Conservation (phyloP, 78 protist species). For the Mastigamoeba balamuthi region DNA sequence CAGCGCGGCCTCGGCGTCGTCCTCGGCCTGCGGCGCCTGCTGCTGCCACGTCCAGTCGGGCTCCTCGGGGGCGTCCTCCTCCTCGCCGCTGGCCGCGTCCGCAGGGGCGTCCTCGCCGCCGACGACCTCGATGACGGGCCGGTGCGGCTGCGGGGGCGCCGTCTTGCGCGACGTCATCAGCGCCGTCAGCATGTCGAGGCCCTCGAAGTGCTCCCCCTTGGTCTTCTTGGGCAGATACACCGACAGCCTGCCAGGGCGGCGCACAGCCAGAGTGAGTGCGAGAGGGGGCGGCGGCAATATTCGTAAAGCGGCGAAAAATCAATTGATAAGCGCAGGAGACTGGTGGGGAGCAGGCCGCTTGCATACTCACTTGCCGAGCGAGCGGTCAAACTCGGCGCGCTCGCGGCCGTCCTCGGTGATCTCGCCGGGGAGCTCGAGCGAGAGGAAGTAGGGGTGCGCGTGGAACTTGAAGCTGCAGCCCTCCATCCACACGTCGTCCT, state of each 20-base stretch:
- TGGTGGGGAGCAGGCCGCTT: too few species aligned
- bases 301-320: too few species aligned
- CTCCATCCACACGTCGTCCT: neutral
- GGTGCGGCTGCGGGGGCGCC: neutral
- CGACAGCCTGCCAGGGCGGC: neutral
- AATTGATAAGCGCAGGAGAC: too few species aligned
- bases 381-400: neutral
- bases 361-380: too few species aligned
- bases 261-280: too few species aligned
- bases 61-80: neutral
- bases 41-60: neutral
- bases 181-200: neutral
- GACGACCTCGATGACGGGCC: neutral
- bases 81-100: neutral
- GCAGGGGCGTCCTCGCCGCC: neutral
- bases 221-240: neutral
- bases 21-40: neutral
- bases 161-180: neutral
- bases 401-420: neutral
- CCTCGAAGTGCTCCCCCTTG: neutral
- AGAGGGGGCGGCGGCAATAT: too few species aligned
- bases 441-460: neutral
- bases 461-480: neutral
- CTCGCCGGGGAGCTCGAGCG: neutral
- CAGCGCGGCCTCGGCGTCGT: neutral